Evolutionary conservation across 768 basidiomycete genomes (phyloP).

Genomic region (Auriculariales sp.): DNA sequence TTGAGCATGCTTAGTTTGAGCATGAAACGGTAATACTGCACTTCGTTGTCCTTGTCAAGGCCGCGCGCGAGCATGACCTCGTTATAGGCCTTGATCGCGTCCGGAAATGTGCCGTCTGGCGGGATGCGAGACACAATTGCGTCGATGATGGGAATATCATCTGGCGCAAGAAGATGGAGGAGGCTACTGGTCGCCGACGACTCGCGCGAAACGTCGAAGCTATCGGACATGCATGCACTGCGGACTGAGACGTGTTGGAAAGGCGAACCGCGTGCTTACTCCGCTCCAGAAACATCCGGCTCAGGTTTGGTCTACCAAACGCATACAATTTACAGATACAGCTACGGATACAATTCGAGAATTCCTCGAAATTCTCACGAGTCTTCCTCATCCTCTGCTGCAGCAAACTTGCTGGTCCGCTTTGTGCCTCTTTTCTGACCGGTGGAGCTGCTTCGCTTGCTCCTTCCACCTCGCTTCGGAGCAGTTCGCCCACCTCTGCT

Average conservation of each 20-base stretch:
- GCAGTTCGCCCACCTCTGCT: background rate
- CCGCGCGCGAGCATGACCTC: conserved; percentile 60
- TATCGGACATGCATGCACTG: background rate
- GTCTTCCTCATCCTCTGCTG: too few relatives aligned
- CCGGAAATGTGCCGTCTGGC: conserved; percentile 54
- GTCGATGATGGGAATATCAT: conserved; percentile 61
- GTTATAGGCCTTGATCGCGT: conserved; percentile 77
- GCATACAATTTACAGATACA: too few relatives aligned
- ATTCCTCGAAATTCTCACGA: too few relatives aligned
- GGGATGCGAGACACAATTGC: conserved; percentile 58
- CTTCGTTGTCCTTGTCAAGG: conserved; percentile 63
- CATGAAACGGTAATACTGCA: conserved; percentile 67
- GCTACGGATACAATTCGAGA: too few relatives aligned
- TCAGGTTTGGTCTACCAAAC: too few relatives aligned
- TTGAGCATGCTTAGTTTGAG: conserved; percentile 72
- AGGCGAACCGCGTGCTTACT: too few relatives aligned
- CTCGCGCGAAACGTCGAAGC: background rate
- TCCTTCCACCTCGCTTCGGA: background rate
- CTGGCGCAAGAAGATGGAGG: conserved; percentile 20
- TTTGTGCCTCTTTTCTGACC: background rate
- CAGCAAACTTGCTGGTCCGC: background rate
- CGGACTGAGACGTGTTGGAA: too few relatives aligned
- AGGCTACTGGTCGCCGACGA: background rate
- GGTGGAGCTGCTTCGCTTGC: background rate
- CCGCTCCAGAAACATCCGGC: too few relatives aligned